Evolutionary conservation across 2,329 filamentous ascomycete genomes (phyloP), one percentile per base, ranked within the genome.

Genomic region (Aspergillus fumigatiaffinis): DNA sequence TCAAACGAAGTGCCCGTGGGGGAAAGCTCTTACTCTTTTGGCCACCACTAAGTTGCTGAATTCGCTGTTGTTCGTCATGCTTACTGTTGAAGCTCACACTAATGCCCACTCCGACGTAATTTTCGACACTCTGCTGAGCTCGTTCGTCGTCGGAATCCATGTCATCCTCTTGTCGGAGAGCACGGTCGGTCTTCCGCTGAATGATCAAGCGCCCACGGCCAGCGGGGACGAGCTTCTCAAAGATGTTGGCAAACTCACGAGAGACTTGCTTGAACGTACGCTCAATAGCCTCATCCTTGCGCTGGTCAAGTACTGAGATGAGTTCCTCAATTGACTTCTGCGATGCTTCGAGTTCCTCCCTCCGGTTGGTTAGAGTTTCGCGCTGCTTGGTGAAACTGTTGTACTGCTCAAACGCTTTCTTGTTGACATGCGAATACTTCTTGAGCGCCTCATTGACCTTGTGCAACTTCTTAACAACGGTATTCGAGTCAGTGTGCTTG

Each of bases 321-420:
- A 99, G 86, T 66, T 95, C 91, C 70, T 95, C 88, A 66, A 99
- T 99, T 1, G 91, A 93, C 38, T 81, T 82, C 65, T 96, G 91
- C 2, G 90, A 93, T 14, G 86, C 87, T 66, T 96, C 91, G 10
- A 99, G 85, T 72, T 97, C 94, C 66, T 88, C 85, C 51, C 93
- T 86, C 64, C 94, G 89, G 69, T 90, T 89, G 51, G 90, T 89
- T 20, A 99, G 82, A 23, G 89, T 88, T 60, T 96, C 92, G 56
- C 95, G 89, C 75, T 97, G 91, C 52, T 87, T 89, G 7, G 93
- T 97, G 73, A 97, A 99, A 77, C 88, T 96, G 78, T 93, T 95
- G 79, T 97, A 99, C 74, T 99, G 94, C 76, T 99, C 95, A 71
- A 97, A 96, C 0, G 94, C 94, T 78, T 99, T 97, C 79, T 97